Evolutionary conservation across 2,329 filamentous ascomycete genomes (phyloP), one percentile per base, ranked within the genome.

Genomic region (Neospermospora avenae): DNA sequence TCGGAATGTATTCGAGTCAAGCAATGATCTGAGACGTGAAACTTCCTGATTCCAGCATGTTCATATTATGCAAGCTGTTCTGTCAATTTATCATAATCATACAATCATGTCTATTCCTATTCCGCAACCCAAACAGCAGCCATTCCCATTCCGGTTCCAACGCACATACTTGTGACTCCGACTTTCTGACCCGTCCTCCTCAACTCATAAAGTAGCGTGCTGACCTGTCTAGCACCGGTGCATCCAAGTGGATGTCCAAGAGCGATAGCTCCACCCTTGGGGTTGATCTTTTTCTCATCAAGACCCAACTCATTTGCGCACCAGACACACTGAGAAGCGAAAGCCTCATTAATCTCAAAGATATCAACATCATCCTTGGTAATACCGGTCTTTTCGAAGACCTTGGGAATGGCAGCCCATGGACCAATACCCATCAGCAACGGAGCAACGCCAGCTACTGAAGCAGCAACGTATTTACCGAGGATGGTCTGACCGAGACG

Each of bases 261-360:
- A 11, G 93, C 93, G 75, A 97, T 97, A 35, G 93, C 93, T 65
- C 93, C 93, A 67, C 93, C 95, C 83, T 97, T 96, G 70, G 93
- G 93, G 80, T 98, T 98, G 73, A 99, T 86, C 84, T 97, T 98
- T 67, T 90, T 87, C 63, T 81, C 73, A 56, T 91, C 89, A 28
- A 99, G 78, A 46, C 88, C 88, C 22, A 99, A 84, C 80, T 97
- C 87, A 71, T 95, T 90, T 65, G 90, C 85, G 76, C 92, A 97
- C 89, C 90, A 98, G 67, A 98, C 77, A 76, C 91, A 96, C 82
- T 98, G 93, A 65, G 86, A 90, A 34, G 95, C 95, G 75, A 99
- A 99, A 1, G 95, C 95, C 84, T 99, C 95, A 81, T 99, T 99
- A 83, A 99, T 97, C 84, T 99, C 95, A 72, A 85, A 98, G 72